Evolutionary conservation across 345 rosid genomes (phyloP).

Genomic region (Acer campestre): DNA sequence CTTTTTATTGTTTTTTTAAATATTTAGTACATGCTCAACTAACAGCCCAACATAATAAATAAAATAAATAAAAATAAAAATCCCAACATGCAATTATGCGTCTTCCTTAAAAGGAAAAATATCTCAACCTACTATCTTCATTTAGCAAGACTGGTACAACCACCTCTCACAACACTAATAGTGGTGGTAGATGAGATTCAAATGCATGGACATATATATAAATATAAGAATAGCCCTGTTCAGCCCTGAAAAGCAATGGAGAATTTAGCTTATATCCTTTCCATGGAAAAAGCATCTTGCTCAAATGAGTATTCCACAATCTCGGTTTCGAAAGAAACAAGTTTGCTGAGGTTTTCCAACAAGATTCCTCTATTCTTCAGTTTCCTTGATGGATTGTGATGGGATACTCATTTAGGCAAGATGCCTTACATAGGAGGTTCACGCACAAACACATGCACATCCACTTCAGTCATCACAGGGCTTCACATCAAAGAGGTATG

Average conservation of each 20-base stretch:
- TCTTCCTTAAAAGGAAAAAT: background rate
- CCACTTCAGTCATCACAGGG: background rate
- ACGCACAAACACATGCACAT: background rate
- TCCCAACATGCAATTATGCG: background rate
- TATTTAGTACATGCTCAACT: conserved; percentile 4
- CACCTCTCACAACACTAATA: conserved; percentile 23
- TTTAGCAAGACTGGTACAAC: conserved; percentile 24
- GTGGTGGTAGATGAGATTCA: conserved; percentile 27
- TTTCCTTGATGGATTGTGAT: conserved; percentile 5
- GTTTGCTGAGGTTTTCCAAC: conserved; percentile 4
- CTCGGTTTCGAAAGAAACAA: background rate
- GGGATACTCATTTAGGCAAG: conserved; percentile 48
- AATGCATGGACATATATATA: conserved; percentile 1
- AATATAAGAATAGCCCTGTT: conserved; percentile 12
- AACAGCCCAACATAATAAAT: conserved; percentile 11
- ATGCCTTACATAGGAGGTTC: conserved; percentile 39
- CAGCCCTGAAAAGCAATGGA: background rate
- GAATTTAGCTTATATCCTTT: conserved; percentile 12
- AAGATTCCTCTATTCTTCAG: background rate
- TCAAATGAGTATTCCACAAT: conserved; percentile 59
- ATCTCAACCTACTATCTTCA: background rate
- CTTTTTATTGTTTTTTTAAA: background rate
- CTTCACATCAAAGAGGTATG: conserved; percentile 21
- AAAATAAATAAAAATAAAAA: conserved; percentile 7
- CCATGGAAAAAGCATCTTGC: conserved; percentile 48